phyloP scores from a whole-genome alignment of 768 basidiomycete species.

The Jaapia argillacea region DNA sequence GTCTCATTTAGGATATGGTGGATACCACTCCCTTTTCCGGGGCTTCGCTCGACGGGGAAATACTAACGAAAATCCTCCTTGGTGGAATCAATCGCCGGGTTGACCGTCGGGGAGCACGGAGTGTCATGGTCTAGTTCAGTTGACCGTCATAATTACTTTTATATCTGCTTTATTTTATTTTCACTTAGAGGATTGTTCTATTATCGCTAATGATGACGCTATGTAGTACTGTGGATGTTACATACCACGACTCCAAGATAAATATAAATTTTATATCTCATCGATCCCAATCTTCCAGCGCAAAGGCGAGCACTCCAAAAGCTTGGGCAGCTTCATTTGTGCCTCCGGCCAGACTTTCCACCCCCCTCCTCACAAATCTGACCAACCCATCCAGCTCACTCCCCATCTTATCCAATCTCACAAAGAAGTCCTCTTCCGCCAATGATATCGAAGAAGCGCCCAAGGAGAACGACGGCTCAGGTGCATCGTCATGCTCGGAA shows the following conservation, averaged over 20 bases:
- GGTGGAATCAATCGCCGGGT: conserved; percentile 56
- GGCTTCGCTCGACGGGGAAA: conserved; percentile 31
- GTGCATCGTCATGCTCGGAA: conserved; percentile 14
- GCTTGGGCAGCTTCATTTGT: conserved; percentile 47
- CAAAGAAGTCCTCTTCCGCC: conserved; percentile 37
- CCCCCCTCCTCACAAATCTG: conserved; percentile 55
- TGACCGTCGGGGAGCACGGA: conserved; percentile 21
- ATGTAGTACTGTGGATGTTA: no score
- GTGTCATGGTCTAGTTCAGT: background rate
- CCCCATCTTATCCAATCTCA: conserved; percentile 52
- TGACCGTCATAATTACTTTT: background rate
- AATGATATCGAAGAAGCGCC: conserved; percentile 24
- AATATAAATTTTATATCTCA: background rate
- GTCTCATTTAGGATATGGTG: conserved; percentile 45
- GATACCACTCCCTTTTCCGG: conserved; percentile 53
- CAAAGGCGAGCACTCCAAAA: conserved; percentile 67
- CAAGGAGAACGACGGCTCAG: conserved; percentile 32
- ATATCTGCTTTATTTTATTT: no score
- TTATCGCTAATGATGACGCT: no score
- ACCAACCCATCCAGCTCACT: conserved; percentile 64
- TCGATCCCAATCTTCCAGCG: conserved; percentile 69
- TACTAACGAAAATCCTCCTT: conserved; percentile 51
- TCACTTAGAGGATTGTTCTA: no score
- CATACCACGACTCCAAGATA: no score
- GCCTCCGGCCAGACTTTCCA: conserved; percentile 59